These are phyloP conservation scores for Ogataea siamensis DNA, from an alignment of 805 yeast species.

Conservation along the genomic window DNA sequence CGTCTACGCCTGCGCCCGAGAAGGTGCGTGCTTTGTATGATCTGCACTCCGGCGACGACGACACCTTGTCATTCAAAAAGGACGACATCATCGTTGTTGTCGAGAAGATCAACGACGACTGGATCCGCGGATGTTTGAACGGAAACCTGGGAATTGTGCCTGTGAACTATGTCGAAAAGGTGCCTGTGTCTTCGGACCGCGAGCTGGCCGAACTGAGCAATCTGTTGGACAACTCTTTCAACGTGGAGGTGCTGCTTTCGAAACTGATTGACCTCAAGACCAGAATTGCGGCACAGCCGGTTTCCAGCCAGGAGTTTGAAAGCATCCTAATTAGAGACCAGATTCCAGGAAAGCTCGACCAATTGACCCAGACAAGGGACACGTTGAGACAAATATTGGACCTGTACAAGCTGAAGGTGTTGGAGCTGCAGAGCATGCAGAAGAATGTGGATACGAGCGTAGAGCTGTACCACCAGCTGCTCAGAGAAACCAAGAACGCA, in stretches of 20 bases:
- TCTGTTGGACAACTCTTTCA: constrained; percentile 52
- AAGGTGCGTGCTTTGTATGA: constrained; percentile 83
- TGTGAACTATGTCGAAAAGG: constrained; percentile 80
- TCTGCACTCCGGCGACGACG: constrained; percentile 72
- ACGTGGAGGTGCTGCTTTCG: constrained; percentile 69
- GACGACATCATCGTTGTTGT: constrained; percentile 88
- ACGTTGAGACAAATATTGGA: constrained; percentile 73
- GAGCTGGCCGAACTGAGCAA: constrained; percentile 51
- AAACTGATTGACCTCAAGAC: constrained; percentile 40
- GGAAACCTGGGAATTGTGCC: constrained; percentile 91
- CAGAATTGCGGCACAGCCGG: constrained; percentile 36
- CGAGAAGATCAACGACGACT: constrained; percentile 85
- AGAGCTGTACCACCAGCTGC: constrained; percentile 62
- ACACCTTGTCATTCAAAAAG: constrained; percentile 79
- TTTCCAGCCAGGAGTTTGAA: constrained; percentile 34
- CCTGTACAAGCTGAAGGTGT: constrained; percentile 70
- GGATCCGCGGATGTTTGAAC: constrained; percentile 89
- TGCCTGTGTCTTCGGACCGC: constrained; percentile 61
- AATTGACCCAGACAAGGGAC: constrained; percentile 69
- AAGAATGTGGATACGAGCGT: constrained; percentile 69
- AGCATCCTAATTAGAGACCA: constrained; percentile 51
- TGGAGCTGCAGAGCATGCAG: constrained; percentile 72
- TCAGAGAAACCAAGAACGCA: constrained; percentile 15
- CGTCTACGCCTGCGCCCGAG: constrained; percentile 19
- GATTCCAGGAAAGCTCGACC: constrained; percentile 69